phyloP scores from a whole-genome alignment of 805 yeast species.

The Saturnispora dispora region DNA sequence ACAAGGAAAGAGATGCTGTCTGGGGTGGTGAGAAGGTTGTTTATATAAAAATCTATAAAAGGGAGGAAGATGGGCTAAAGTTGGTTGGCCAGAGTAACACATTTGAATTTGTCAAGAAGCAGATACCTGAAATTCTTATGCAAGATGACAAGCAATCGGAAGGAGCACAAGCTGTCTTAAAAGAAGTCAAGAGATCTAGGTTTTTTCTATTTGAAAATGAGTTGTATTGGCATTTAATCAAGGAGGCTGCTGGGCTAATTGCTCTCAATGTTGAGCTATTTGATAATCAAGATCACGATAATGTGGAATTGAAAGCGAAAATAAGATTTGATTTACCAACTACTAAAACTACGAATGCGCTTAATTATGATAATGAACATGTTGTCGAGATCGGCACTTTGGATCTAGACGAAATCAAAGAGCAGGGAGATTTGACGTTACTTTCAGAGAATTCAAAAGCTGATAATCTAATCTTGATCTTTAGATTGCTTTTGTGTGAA shows the following conservation, averaged over 20 bases:
- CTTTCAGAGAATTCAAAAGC: slow-evolving; percentile 34
- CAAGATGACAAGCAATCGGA: not conserved
- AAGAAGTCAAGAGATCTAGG: slow-evolving; percentile 59
- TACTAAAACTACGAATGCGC: not conserved
- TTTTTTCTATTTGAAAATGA: slow-evolving; percentile 82
- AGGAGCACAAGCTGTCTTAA: slow-evolving; percentile 28
- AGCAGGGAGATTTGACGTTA: slow-evolving; percentile 9
- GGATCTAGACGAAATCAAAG: not conserved
- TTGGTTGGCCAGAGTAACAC: slow-evolving; percentile 12
- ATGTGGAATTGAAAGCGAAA: slow-evolving; percentile 23
- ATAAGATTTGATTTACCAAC: slow-evolving; percentile 27
- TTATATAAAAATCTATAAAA: slow-evolving; percentile 41
- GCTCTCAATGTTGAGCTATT: slow-evolving; percentile 62
- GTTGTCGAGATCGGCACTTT: not conserved
- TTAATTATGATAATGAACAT: not conserved
- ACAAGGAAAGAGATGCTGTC: slow-evolving; percentile 29
- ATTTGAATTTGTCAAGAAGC: not conserved
- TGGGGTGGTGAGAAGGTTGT: slow-evolving; percentile 37
- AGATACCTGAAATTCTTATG: not conserved
- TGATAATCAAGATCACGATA: slow-evolving; percentile 22
- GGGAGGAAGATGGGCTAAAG: not conserved
- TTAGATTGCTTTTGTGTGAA: slow-evolving; percentile 55
- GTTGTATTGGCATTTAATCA: slow-evolving; percentile 63
- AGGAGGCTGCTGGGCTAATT: slow-evolving; percentile 64
- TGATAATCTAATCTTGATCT: slow-evolving; percentile 40